phyloP scores from a whole-genome alignment of 2,329 filamentous ascomycete genomes.

The Ceratocystis alfenasii region DNA sequence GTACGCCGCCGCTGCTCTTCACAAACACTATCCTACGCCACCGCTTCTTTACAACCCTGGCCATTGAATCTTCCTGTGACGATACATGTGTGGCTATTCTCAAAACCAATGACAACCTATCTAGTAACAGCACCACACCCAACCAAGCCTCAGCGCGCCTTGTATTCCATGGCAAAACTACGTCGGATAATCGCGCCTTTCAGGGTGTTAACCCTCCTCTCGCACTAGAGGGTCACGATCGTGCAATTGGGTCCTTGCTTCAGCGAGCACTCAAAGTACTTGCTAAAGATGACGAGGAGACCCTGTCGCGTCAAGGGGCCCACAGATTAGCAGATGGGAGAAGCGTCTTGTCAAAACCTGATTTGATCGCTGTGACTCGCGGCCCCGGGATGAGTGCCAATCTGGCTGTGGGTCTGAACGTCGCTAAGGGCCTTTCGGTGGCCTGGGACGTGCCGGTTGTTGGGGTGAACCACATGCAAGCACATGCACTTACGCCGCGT shows the following conservation, averaged over 20 bases:
- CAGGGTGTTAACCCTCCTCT: constrained; percentile 68
- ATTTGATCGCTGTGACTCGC: constrained; percentile 80
- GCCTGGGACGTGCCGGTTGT: constrained; percentile 75
- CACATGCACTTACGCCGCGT: constrained; percentile 78
- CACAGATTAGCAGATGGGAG: not conserved
- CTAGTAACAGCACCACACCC: not conserved
- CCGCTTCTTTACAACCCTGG: constrained; percentile 44
- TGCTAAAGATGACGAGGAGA: constrained; percentile 20
- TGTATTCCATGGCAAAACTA: constrained; percentile 70
- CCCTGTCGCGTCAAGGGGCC: constrained; percentile 23
- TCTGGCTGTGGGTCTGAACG: constrained; percentile 64
- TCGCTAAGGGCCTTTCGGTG: constrained; percentile 74
- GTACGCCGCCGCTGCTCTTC: not conserved
- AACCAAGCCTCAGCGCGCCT: constrained; percentile 38
- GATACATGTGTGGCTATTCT: constrained; percentile 84
- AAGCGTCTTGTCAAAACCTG: constrained; percentile 39
- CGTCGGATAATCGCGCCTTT: constrained; percentile 63
- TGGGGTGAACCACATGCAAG: constrained; percentile 94
- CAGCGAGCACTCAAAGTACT: constrained; percentile 42
- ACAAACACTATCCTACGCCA: constrained; percentile 5
- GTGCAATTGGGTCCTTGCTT: constrained; percentile 56
- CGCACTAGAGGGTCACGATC: constrained; percentile 64
- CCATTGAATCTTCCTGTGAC: constrained; percentile 80
- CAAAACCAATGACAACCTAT: constrained; percentile 28
- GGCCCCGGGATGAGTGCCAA: constrained; percentile 81